Base-by-base conservation (phyloP, 768 basidiomycete species). In the Paxillus rubicundulus region DNA sequence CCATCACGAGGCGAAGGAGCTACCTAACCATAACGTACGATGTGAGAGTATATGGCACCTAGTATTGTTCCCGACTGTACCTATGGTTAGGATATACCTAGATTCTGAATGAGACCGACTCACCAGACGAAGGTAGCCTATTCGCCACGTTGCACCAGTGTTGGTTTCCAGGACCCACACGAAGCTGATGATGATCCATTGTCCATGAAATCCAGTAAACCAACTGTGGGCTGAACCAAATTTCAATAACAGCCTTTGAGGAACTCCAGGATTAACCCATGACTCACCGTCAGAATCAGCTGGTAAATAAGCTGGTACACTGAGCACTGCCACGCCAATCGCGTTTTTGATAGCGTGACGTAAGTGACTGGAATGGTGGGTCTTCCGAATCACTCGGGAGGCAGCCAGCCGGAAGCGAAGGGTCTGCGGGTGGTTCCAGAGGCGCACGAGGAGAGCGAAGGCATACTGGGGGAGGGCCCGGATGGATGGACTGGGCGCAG, bases 101-200 rank as follows among this genome's bases (percentile, higher is more conserved):
- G 13, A 14, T 14, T 21, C 40, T 18, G 20, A 14, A 45, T 3
- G 21, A 21, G 30, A n/a, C 14, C 9, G 17, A 51, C 70, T 59
- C 45, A 76, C 78, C 30, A 77, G 57, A 49, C 78, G 73, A 28
- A 79, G 62, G 54, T 75, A 77, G 7, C 72, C 74, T 5, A 75
- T 70, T 39, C 77, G 65, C 72, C 76, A 78, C 7, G 78, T 79
- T 37, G 78, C 77, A n/a, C 77, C 79, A 1, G 75, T 77, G 53
- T 76, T 80, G 8, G 77, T 77, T 57, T 78, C 77, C 30, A 79
- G 64, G 5, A 80, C 77, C 77, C 77, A 79, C 1, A 80, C 63
- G 59, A 77, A 78, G 24, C 73, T 76, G 53, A 78, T 74, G 9
- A 76, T 64, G 73, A 78, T 75, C 79, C 79, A 79, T 50, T 79